A percentile compares a stretch with the other conserved stretches of the same genome.
phyloP scores from a whole-genome alignment of 2,329 filamentous ascomycete species.

The Metarhizium brunneum region DNA sequence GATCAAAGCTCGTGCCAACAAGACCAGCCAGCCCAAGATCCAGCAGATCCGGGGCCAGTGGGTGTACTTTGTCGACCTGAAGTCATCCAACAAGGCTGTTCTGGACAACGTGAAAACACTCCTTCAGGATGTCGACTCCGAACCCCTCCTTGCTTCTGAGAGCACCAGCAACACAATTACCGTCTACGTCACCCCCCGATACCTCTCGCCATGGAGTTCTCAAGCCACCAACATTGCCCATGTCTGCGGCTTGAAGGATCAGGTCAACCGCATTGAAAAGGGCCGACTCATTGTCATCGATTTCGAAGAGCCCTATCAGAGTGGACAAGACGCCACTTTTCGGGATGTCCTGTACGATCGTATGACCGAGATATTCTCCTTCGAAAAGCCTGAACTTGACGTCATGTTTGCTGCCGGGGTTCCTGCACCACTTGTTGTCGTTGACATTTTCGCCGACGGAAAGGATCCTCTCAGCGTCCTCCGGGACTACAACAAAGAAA shows the following conservation, averaged over 20 bases:
- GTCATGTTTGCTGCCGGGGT: constrained; percentile 68
- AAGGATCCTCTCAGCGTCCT: constrained; percentile 61
- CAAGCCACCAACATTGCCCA: constrained; percentile 91
- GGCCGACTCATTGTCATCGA: constrained; percentile 67
- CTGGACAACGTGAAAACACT: constrained; percentile 39
- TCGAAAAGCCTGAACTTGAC: constrained; percentile 57
- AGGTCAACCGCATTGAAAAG: constrained; percentile 73
- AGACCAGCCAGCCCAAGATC: constrained; percentile 32
- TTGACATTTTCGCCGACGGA: constrained; percentile 61
- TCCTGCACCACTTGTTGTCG: constrained; percentile 56
- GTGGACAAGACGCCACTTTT: constrained; percentile 43
- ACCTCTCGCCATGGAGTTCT: constrained; percentile 95
- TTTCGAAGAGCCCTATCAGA: constrained; percentile 37
- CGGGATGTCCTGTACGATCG: constrained; percentile 76
- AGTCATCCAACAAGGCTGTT: constrained; percentile 31
- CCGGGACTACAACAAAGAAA: constrained; percentile 71
- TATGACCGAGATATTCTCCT: constrained; percentile 82
- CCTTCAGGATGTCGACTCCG: constrained; percentile 29
- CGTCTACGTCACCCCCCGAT: constrained; percentile 70
- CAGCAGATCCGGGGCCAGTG: constrained; percentile 42
- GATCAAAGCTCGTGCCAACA: constrained; percentile 35
- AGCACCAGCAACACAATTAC: constrained; percentile 39
- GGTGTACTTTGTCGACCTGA: constrained; percentile 59
- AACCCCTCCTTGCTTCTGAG: constrained; percentile 16
- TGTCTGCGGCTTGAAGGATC: constrained; percentile 70